Base-by-base conservation (phyloP, 2,329 filamentous ascomycete species). In the Drechslerella dactyloides region DNA sequence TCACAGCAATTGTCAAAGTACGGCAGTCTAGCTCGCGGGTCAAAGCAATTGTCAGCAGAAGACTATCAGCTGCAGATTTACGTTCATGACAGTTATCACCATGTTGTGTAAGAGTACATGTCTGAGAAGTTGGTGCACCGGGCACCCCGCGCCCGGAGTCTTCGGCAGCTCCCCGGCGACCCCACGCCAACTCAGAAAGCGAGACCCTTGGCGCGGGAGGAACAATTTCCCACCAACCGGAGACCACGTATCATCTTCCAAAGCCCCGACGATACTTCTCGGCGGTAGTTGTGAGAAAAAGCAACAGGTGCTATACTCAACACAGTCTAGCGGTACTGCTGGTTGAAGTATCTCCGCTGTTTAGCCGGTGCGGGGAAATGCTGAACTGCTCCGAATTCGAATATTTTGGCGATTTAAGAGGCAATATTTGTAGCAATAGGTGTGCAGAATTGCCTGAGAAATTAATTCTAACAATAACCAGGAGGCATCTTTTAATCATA, bases 311-410 rank as follows among this genome's bases (percentile, higher is more conserved):
- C 7, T 35, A 27, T 27, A 15, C 44, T 56, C 51, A 27, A 54
- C 33, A 35, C 44, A 48, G 3, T 17, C 21, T 48, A 48, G 44
- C 44, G 11, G 15, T 15, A 13, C 40, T 17, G 17, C 13, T 10
- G 44, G 19, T 3, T 21, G 11, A 21, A 19, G 44, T 48, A 23
- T 48, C 19, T 48, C 44, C 44, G 44, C 27, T 58, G 56, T 65
- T 72, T 72, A 72, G 46, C 68, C 68, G 68, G 68, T 72, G 68
- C 68, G 68, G 68, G 68, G 68, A 72, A 72, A 72, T 58, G 15
- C 17, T 17, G 15, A 59, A 24, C 50, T 33, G 27, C 27, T 33
- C 27, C 27, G 3, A 4, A 8, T 3, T 33, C 8, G 27, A n/a
- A n/a, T 33, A 33, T 33, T 3, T 33, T 33, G 27, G 27, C 8